phyloP scores from a whole-genome alignment of 768 basidiomycete genomes.

The Phanerochaete sordida region DNA sequence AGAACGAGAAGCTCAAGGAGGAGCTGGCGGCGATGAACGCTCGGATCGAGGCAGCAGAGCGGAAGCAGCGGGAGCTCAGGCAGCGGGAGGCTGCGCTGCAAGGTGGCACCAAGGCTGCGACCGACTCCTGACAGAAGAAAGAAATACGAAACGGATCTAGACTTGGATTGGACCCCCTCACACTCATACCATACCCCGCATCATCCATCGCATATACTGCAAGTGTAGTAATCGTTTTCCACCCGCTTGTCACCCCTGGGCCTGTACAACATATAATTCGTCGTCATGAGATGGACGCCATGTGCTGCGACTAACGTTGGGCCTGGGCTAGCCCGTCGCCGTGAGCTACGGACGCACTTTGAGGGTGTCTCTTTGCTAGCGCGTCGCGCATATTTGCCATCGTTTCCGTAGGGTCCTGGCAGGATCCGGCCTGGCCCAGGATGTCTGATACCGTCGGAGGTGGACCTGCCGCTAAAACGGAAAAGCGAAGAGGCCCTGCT shows the following conservation, averaged over 20 bases:
- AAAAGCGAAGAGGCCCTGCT: background rate
- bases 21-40: slow-evolving; percentile 75
- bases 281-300: slow-evolving; percentile 7
- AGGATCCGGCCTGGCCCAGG: background rate
- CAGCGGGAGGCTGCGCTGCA: slow-evolving; percentile 28
- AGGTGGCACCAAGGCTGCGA: background rate
- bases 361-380: background rate
- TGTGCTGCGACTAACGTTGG: background rate
- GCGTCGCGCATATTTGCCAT: background rate
- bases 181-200: slow-evolving; percentile 6
- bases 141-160: background rate
- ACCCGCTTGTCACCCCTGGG: slow-evolving; percentile 1
- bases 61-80: slow-evolving; percentile 46
- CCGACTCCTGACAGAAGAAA: background rate
- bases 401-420: background rate
- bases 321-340: slow-evolving; percentile 59
- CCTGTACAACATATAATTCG: slow-evolving; percentile 10
- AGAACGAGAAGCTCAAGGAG: slow-evolving; percentile 76
- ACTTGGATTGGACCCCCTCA: slow-evolving; percentile 3
- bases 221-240: slow-evolving; percentile 6
- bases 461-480: background rate
- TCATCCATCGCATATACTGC: slow-evolving; percentile 3
- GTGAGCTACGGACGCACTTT: background rate
- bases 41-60: slow-evolving; percentile 71
- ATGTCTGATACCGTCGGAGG: background rate